These are phyloP conservation scores for Trichosporon sp. DNA, from an alignment of 1,284 basidiomycete genomes.

Conservation along the genomic window DNA sequence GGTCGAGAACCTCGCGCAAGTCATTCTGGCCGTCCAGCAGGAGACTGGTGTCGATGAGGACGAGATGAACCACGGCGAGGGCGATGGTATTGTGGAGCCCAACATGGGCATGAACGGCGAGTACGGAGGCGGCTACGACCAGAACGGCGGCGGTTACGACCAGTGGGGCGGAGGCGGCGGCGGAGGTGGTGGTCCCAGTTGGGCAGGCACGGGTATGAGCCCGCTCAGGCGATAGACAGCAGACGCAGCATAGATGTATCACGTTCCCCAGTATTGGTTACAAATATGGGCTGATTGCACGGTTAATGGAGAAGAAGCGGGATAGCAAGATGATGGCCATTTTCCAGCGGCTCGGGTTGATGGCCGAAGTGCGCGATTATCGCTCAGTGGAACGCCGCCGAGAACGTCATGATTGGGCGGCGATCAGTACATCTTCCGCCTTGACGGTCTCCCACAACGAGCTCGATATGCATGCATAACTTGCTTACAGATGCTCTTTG, in stretches of 20 bases:
- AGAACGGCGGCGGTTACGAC: slow-evolving; percentile 11
- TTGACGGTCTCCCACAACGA: background rate
- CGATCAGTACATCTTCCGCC: background rate
- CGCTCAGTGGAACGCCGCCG: background rate
- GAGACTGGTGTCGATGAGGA: slow-evolving; percentile 40
- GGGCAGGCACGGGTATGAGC: slow-evolving; percentile 34
- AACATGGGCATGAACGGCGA: slow-evolving; percentile 18
- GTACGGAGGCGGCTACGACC: slow-evolving; percentile 13
- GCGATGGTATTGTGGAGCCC: slow-evolving; percentile 29
- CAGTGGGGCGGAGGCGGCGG: slow-evolving; percentile 17
- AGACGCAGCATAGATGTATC: background rate
- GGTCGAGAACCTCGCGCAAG: slow-evolving; percentile 71
- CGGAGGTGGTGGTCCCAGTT: slow-evolving; percentile 16
- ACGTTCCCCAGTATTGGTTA: background rate
- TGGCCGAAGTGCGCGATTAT: background rate
- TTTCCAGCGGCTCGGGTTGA: background rate
- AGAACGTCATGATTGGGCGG: too few relatives aligned
- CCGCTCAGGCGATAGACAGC: slow-evolving; percentile 28
- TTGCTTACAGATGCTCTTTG: too few relatives aligned
- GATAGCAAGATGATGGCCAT: too few relatives aligned
- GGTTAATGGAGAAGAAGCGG: too few relatives aligned
- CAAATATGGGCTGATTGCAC: too few relatives aligned
- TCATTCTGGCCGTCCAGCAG: slow-evolving; percentile 55
- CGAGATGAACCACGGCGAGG: slow-evolving; percentile 27
- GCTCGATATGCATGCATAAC: background rate